A percentile compares a stretch with the other conserved stretches of the same genome.
phyloP scores from a whole-genome alignment of 1,139 yeast species.

The Geotrichum carabidarum region DNA sequence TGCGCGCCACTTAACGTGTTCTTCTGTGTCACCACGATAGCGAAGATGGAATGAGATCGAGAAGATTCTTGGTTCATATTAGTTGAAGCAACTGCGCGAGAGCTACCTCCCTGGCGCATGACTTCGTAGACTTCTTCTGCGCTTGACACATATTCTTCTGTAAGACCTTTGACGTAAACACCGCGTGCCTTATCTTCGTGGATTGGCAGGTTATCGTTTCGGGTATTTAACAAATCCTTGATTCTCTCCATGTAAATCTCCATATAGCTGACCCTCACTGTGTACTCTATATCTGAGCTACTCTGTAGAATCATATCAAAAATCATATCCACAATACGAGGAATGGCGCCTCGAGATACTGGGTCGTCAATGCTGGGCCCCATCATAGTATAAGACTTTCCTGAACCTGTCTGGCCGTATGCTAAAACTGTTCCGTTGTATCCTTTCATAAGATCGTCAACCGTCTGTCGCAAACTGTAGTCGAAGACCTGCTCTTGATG shows the following conservation, averaged over 20 bases:
- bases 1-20: conserved; percentile 51
- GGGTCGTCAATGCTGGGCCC: conserved; percentile 48
- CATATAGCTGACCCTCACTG: conserved; percentile 67
- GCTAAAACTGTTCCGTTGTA: conserved; percentile 82
- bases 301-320: conserved; percentile 54
- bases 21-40: conserved; percentile 59
- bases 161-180: conserved; percentile 63
- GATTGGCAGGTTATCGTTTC: conserved; percentile 45
- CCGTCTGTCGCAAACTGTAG: conserved; percentile 53
- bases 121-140: conserved; percentile 55
- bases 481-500: conserved; percentile 59
- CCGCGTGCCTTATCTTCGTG: conserved; percentile 66
- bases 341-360: conserved; percentile 56
- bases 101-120: conserved; percentile 51
- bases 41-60: conserved; percentile 77
- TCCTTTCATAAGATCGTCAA: conserved; percentile 68
- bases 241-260: conserved; percentile 80
- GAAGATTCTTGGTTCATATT: conserved; percentile 73
- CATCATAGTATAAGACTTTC: conserved; percentile 83
- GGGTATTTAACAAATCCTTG: conserved; percentile 51
- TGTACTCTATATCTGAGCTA: conserved; percentile 55
- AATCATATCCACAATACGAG: conserved; percentile 63
- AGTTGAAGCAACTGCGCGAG: conserved; percentile 58
- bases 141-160: conserved; percentile 55
- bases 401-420: conserved; percentile 87